These are phyloP conservation scores for Gastrolobium villosum DNA, from an alignment of 306 rosid genomes.

Conservation along the genomic window DNA sequence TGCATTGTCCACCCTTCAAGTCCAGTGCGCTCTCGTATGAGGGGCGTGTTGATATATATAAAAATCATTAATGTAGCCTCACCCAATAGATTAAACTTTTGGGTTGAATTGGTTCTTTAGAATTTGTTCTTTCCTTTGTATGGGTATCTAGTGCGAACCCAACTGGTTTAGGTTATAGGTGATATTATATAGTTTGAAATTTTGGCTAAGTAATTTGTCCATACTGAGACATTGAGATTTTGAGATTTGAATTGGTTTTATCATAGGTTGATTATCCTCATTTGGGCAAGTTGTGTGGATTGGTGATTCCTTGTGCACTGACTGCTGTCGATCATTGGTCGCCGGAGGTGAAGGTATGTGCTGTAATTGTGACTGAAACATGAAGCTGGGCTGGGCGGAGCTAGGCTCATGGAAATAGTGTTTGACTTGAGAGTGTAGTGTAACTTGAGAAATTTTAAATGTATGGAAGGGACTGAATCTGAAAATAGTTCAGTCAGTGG, in stretches of 20 bases:
- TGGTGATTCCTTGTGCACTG: constrained; percentile 89
- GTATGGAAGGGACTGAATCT: constrained; percentile 21
- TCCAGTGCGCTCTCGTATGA: no score
- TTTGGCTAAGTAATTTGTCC: constrained; percentile 28
- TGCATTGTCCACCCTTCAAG: no score
- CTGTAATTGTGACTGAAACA: constrained; percentile 31
- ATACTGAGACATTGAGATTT: constrained; percentile 36
- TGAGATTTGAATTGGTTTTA: constrained; percentile 33
- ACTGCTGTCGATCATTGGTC: constrained; percentile 97
- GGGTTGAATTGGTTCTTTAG: no score
- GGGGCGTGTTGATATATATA: no score
- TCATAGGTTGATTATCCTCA: constrained; percentile 80
- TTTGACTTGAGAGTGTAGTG: constrained; percentile 17
- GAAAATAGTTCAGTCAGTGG: neutral
- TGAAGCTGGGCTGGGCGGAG: neutral
- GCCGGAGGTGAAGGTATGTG: constrained; percentile 84
- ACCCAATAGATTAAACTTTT: no score
- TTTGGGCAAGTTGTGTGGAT: constrained; percentile 74
- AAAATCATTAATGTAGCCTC: no score
- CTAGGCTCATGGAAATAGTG: neutral
- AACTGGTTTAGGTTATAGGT: no score
- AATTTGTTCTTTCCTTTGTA: no score
- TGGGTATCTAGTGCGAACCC: no score
- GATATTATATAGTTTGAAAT: neutral
- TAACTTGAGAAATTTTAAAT: neutral